Conservation (phyloP, 2,329 filamentous ascomycete genomes). For the Cadophora gregata region DNA sequence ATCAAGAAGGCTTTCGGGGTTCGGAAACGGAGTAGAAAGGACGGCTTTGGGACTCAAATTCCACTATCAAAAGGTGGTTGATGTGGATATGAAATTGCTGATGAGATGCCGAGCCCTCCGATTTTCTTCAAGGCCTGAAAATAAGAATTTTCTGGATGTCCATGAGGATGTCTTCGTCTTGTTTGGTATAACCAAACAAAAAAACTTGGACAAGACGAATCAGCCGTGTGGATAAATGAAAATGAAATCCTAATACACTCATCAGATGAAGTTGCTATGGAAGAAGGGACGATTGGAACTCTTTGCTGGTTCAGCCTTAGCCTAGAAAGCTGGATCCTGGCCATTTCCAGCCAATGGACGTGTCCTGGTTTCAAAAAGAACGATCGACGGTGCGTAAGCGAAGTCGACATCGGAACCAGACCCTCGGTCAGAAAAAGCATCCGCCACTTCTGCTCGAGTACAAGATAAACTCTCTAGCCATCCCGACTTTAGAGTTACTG, state of each 20-base stretch:
- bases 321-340: not conserved
- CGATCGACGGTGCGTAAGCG: conserved; percentile 7
- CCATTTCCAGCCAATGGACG: not conserved
- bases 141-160: no score
- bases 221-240: conserved; percentile 1
- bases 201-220: not conserved
- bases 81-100: not conserved
- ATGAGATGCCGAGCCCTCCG: conserved; percentile 3
- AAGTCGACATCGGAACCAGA: conserved; percentile 9
- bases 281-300: conserved; percentile 5
- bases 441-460: not conserved
- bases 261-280: not conserved
- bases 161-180: no score
- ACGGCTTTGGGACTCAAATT: not conserved
- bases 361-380: not conserved
- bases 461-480: not conserved
- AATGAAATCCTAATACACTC: not conserved
- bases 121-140: not conserved
- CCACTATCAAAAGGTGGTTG: not conserved
- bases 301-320: not conserved
- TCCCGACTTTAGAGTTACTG: not conserved
- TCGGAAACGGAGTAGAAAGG: not conserved
- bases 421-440: conserved; percentile 6
- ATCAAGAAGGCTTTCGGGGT: not conserved
- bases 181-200: no score